Percentiles rank a stretch among this genome's conserved stretches.
phyloP scores from a whole-genome alignment of 805 yeast species.

The Metschnikowia kunwiensis region DNA sequence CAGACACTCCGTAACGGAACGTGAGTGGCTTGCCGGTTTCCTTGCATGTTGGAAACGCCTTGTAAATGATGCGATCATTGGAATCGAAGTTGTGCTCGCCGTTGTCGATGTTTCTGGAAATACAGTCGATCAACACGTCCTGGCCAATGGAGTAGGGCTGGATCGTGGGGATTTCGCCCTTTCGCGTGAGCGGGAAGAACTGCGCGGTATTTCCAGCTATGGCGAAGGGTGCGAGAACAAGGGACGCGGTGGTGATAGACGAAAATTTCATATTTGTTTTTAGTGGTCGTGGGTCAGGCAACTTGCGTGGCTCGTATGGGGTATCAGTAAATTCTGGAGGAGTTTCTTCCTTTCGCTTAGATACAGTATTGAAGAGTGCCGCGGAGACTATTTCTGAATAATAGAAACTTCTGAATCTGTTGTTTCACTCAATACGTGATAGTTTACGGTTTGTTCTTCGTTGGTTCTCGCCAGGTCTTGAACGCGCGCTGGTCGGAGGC shows the following conservation, averaged over 20 bases:
- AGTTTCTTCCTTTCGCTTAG: too few relatives aligned
- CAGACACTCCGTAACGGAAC: slow-evolving; percentile 52
- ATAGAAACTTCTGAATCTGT: too few relatives aligned
- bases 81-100: slow-evolving; percentile 75
- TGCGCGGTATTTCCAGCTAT: slow-evolving; percentile 16
- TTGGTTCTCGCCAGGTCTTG: too few relatives aligned
- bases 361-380: too few relatives aligned
- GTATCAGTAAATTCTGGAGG: too few relatives aligned
- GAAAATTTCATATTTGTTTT: slow-evolving; percentile 1
- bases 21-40: slow-evolving; percentile 61
- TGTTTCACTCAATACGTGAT: too few relatives aligned
- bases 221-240: slow-evolving; percentile 4
- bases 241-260: background rate
- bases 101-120: slow-evolving; percentile 62
- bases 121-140: slow-evolving; percentile 54
- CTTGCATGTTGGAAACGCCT: slow-evolving; percentile 56
- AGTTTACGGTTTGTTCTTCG: too few relatives aligned
- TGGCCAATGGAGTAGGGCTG: slow-evolving; percentile 41
- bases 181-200: slow-evolving; percentile 36
- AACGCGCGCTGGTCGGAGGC: too few relatives aligned
- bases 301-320: too few relatives aligned
- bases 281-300: background rate
- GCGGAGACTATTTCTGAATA: too few relatives aligned
- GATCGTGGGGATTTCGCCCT: slow-evolving; percentile 37
- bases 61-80: slow-evolving; percentile 56